Conservation (phyloP, 2,329 filamentous ascomycete species). For the Exophiala phaeomuriformis region DNA sequence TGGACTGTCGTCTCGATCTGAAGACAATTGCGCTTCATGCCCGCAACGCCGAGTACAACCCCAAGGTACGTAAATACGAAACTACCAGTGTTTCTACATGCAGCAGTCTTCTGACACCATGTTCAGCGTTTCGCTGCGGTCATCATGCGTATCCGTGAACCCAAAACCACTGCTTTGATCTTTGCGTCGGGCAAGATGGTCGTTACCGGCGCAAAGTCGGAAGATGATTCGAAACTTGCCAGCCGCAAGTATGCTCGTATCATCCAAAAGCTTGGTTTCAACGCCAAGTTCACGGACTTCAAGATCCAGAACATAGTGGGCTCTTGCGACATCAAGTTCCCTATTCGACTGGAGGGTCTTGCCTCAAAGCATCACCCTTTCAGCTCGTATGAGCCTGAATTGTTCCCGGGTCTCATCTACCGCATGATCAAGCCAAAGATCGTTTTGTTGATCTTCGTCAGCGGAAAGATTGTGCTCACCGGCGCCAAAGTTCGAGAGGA, state of each 20-base stretch:
- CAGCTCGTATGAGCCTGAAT: constrained; percentile 95
- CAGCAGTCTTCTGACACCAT: constrained; percentile 35
- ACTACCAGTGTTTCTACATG: neutral
- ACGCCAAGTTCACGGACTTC: constrained; percentile 98
- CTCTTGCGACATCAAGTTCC: constrained; percentile 98
- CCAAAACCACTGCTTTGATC: constrained; percentile 96
- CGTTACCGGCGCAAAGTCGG: constrained; percentile 93
- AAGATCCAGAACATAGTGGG: constrained; percentile 99
- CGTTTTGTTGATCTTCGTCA: constrained; percentile 94
- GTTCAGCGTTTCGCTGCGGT: constrained; percentile 92
- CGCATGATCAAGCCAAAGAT: constrained; percentile 99
- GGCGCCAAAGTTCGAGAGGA: constrained; percentile 97
- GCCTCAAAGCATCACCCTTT: constrained; percentile 98
- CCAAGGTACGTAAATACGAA: constrained; percentile 61
- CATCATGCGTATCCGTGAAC: constrained; percentile 99
- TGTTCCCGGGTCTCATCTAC: constrained; percentile 99
- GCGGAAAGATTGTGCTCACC: constrained; percentile 94
- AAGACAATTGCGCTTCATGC: constrained; percentile 99
- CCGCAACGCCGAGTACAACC: constrained; percentile 97
- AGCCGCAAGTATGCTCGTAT: constrained; percentile 97
- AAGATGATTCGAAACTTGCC: constrained; percentile 95
- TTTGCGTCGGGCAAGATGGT: constrained; percentile 99
- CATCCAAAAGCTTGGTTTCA: constrained; percentile 99
- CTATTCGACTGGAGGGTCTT: constrained; percentile 90
- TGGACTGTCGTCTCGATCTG: constrained; percentile 92